A percentile compares a stretch with the other conserved stretches of the same genome.
Conservation (phyloP, 1,139 yeast genomes). For the Pneumocystis oryctolagi region DNA sequence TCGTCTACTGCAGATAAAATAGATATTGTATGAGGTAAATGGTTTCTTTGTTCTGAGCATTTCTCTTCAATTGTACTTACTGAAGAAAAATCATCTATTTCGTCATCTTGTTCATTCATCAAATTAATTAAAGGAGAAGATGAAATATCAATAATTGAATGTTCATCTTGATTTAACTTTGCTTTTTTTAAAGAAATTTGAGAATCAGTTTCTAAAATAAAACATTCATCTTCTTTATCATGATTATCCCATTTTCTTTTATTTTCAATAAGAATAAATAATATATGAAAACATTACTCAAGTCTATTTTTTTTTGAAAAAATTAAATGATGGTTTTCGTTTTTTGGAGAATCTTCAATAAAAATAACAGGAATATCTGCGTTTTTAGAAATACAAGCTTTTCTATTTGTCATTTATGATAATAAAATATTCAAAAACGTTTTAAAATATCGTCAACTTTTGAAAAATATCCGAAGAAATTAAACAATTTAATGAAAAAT, state of each 20-base stretch:
- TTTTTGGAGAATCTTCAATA: neutral
- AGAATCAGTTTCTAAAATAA: neutral
- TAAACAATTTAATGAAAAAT: slow-evolving; percentile 9
- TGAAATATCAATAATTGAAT: neutral
- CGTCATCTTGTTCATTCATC: neutral
- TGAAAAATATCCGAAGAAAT: slow-evolving; percentile 30
- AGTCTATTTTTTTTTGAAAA: neutral
- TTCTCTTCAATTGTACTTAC: neutral
- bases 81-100: neutral
- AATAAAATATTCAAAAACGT: neutral
- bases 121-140: neutral
- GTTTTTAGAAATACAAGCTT: neutral
- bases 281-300: neutral
- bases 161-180: neutral
- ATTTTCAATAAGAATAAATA: neutral
- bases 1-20: neutral
- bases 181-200: neutral
- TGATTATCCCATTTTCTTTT: neutral
- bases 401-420: neutral
- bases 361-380: neutral
- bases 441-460: slow-evolving; percentile 25
- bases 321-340: neutral
- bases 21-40: neutral
- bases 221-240: neutral
- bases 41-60: no score